Percentiles rank a stretch among this genome's conserved stretches.
phyloP scores from a whole-genome alignment of 1,284 basidiomycete genomes.

The Mycosarcoma mackinlayi region DNA sequence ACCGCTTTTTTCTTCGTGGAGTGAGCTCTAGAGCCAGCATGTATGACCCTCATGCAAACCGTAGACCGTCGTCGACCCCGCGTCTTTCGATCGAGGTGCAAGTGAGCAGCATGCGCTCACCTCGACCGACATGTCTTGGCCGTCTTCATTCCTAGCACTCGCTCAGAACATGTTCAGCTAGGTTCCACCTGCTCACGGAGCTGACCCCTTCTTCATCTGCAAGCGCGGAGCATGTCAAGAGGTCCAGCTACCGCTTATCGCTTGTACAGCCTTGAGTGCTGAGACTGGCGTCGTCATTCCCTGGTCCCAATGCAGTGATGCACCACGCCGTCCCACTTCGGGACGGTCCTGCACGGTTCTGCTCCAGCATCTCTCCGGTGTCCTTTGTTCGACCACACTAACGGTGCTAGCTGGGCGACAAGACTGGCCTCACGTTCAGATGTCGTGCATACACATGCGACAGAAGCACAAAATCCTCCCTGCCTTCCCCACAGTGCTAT shows the following conservation, averaged over 20 bases:
- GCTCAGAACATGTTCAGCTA: background rate
- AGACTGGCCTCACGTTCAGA: no score
- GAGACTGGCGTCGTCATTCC: no score
- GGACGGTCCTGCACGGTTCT: background rate
- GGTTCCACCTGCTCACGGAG: conserved; percentile 1
- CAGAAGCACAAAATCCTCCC: no score
- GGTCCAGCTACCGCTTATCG: no score
- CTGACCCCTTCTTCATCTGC: conserved; percentile 5
- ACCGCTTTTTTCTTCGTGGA: background rate
- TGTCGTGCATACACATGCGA: no score
- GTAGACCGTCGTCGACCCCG: background rate
- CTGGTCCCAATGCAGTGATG: background rate
- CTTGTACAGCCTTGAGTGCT: no score
- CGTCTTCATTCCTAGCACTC: background rate
- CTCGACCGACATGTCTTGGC: background rate
- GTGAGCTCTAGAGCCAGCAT: background rate
- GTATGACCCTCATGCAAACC: background rate
- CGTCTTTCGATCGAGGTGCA: background rate
- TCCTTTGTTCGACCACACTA: background rate
- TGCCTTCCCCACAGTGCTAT: background rate
- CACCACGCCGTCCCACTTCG: background rate
- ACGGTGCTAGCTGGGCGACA: no score
- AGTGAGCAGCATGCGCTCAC: background rate
- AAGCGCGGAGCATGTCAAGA: background rate
- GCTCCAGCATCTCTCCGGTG: background rate